Conservation (phyloP, 106 monocot species). For the Dendrobium chrysotoxum region DNA sequence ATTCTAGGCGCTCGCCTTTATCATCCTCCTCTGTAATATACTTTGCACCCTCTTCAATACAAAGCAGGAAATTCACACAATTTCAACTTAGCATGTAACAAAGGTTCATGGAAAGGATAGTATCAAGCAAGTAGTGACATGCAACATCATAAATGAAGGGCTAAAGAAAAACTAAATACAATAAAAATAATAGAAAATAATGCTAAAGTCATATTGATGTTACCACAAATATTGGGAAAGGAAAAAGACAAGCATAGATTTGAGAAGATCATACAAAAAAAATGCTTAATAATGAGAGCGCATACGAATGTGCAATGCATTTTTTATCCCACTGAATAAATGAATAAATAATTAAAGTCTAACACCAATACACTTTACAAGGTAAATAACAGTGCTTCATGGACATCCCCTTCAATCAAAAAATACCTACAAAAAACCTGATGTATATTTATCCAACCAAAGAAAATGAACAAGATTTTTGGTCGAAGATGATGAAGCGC, state of each 20-base stretch:
- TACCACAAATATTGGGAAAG: neutral
- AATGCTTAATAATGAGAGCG: neutral
- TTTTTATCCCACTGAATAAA: neutral
- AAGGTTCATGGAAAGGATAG: neutral
- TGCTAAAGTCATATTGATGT: neutral
- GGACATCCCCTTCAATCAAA: too few species aligned
- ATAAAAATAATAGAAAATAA: neutral
- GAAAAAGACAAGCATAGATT: neutral
- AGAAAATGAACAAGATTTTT: neutral
- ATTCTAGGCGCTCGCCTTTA: constrained; percentile 64
- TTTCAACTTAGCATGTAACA: neutral
- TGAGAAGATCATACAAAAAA: neutral
- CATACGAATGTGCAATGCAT: neutral
- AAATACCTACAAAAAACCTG: too few species aligned
- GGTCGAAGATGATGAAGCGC: neutral
- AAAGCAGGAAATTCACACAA: constrained; percentile 5
- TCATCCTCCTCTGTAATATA: constrained; percentile 59
- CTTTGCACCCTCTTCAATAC: constrained; percentile 43
- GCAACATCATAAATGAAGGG: neutral
- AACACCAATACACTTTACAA: neutral
- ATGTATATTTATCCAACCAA: neutral
- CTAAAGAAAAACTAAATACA: neutral
- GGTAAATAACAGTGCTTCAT: neutral
- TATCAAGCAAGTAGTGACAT: neutral
- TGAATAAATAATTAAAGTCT: neutral